Evolutionary conservation across 2,329 filamentous ascomycete genomes (phyloP), one percentile per base, ranked within the genome.

Genomic region (Aspergillus thermomutatus): DNA sequence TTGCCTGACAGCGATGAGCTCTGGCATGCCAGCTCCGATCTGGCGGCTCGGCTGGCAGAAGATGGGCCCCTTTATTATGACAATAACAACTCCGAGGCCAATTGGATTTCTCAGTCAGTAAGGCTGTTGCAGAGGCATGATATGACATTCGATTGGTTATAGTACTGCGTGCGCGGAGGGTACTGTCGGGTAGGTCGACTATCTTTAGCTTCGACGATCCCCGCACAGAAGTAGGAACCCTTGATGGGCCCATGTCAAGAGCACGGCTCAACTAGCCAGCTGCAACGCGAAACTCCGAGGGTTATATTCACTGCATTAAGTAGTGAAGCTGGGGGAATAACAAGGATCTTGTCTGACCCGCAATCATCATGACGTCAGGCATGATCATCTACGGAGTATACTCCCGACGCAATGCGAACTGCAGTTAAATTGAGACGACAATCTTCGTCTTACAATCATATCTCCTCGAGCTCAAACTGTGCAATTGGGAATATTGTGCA

Each of bases 1-100:
- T 47, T 66, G 46, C 67, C 67, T 4, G 59, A 68, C 25, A 61
- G 60, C 45, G 64, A 66, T 52, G 53, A 63, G 27, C 10, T 62
- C 7, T 65, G 61, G 61, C 53, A 64, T 54, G 55, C 55, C 9
- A 46, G 9, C 23, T 46, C 43, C 9, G 43, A 46, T 14, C 43
- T 46, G 10, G 43, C 43, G 21, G 43, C 43, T 10, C 19, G 43
- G 43, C 21, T 25, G 11, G 43, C 43, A 23, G 3, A 46, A 23
- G 43, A 46, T 25, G 21, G 21, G 43, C 21, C 19, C 7, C 19
- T 23, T 10, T 46, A 14, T 6, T 14, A 46, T 23, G 48, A 11
- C 26, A 26, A 27, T 23, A 46, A 26, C 19, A 26, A 46, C 21
- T 0, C 23, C 23, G 23, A 26, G 21, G 23, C 43, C 19, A 26